Evolutionary conservation across 2,329 filamentous ascomycete species (phyloP), one percentile per base, ranked within the genome.

Genomic region (Nannizziopsis barbatae): DNA sequence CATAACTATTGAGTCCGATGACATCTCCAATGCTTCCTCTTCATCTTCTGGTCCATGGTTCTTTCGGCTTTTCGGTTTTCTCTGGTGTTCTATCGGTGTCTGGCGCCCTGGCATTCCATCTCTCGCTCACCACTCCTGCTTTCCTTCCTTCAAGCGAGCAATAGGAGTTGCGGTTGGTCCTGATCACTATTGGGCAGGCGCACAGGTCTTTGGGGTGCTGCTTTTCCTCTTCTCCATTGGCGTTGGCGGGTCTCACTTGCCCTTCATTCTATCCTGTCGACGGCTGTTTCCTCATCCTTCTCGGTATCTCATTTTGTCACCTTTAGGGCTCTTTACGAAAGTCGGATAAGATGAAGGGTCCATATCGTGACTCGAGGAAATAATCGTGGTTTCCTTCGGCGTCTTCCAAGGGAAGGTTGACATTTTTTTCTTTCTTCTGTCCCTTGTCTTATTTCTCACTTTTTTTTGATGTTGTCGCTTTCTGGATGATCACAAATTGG

Each of bases 401-500:
- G 44, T 46, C 39, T 40, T 3, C 2, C 7, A 17, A n/a, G n/a
- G 35, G 17, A 37, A 14, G 35, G 35, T 15, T 8, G 10, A 37
- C 2, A 12, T n/a, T 37, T 37, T 12, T 44, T 12, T 27, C 12
- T 37, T 2, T 22, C 15, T 14, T 27, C 17, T 45, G 22, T 9
- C 33, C 6, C 15, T n/a, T 15, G 14, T 22, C 36, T 45, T 45
- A 14, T 27, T 27, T 27, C 22, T 27, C 22, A 15, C 14, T 37
- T 20, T 36, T 12, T 27, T 10, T 37, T 6, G n/a, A 10, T 12
- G 12, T 14, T 45, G 22, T 9, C 33, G 2, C 15, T 22, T 15
- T 8, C n/a, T 45, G 36, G 27, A 11, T 22, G 31, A 44, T n/a
- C 42, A 36, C 42, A 45, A 45, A 45, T 45, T 45, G 32, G 32